A percentile compares a stretch with the other conserved stretches of the same genome.
phyloP scores from a whole-genome alignment of 306 rosid genomes.

The Psophocarpus tetragonolobus region DNA sequence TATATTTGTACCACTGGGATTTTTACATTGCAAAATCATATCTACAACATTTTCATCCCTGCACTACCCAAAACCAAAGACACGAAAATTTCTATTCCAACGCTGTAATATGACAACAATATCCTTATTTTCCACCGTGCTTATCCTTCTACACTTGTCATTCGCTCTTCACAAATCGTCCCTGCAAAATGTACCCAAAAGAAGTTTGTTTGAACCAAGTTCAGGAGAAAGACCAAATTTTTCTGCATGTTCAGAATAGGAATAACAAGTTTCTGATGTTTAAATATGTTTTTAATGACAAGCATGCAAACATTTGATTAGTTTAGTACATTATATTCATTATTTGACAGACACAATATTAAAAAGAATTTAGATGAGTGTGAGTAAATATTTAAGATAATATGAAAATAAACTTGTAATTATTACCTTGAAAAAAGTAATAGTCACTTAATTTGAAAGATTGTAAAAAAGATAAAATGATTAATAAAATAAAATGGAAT shows the following conservation, averaged over 20 bases:
- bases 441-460: no score
- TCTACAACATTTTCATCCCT: slow-evolving; percentile 30
- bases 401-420: no score
- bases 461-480: no score
- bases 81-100: slow-evolving; percentile 12
- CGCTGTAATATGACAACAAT: slow-evolving; percentile 17
- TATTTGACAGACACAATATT: no score
- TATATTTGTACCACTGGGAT: slow-evolving; percentile 16
- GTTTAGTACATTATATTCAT: no score
- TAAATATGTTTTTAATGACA: neutral
- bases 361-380: no score
- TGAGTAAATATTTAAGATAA: no score
- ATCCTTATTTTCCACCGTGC: slow-evolving; percentile 9
- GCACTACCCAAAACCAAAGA: neutral
- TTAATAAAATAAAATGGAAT: no score
- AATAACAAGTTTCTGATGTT: neutral
- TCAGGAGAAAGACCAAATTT: neutral
- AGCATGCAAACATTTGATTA: neutral
- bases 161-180: slow-evolving; percentile 88
- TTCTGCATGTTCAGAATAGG: neutral
- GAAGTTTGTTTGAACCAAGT: neutral
- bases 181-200: slow-evolving; percentile 48
- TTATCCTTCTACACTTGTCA: slow-evolving; percentile 40
- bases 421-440: no score
- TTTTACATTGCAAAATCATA: slow-evolving; percentile 3